Evolutionary conservation across 306 rosid genomes (phyloP).

Genomic region (Gleditsia sinensis): DNA sequence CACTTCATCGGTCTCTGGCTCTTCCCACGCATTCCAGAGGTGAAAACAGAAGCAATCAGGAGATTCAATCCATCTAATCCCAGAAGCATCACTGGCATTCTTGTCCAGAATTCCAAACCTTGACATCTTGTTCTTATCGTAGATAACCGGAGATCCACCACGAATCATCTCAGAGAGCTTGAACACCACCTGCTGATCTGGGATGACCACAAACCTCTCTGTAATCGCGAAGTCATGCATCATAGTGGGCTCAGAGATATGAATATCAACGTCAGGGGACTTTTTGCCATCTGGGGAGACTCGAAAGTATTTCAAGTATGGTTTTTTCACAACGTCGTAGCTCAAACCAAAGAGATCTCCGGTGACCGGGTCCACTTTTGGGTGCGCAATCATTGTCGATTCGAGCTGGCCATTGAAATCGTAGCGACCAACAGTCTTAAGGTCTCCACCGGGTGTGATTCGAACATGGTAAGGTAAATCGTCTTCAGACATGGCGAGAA

Average conservation of each 20-base stretch:
- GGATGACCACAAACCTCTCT: conserved; percentile 65
- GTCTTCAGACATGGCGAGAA: conserved; percentile 77
- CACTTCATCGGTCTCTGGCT: conserved; percentile 58
- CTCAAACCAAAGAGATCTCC: conserved; percentile 58
- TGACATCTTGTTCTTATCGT: conserved; percentile 61
- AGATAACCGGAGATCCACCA: conserved; percentile 89
- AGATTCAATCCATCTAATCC: conserved; percentile 74
- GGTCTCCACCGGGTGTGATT: conserved; percentile 64
- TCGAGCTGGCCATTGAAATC: conserved; percentile 60
- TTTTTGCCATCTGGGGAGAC: conserved; percentile 62
- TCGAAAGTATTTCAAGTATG: conserved; percentile 75
- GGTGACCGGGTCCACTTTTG: conserved; percentile 71
- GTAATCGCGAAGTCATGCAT: conserved; percentile 95
- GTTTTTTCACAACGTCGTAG: conserved; percentile 69
- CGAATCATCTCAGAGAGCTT: conserved; percentile 70
- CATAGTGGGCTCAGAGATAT: conserved; percentile 72
- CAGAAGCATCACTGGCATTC: conserved; percentile 53
- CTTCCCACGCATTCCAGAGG: conserved; percentile 98
- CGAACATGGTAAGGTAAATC: conserved; percentile 81
- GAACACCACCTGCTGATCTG: conserved; percentile 93
- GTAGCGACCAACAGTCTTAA: conserved; percentile 75
- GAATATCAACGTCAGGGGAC: conserved; percentile 74
- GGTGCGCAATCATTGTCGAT: conserved; percentile 93
- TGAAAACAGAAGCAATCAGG: conserved; percentile 95
- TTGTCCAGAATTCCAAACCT: conserved; percentile 69